Conservation (phyloP, 1,139 yeast species). For the Hansenula lynferdii region DNA sequence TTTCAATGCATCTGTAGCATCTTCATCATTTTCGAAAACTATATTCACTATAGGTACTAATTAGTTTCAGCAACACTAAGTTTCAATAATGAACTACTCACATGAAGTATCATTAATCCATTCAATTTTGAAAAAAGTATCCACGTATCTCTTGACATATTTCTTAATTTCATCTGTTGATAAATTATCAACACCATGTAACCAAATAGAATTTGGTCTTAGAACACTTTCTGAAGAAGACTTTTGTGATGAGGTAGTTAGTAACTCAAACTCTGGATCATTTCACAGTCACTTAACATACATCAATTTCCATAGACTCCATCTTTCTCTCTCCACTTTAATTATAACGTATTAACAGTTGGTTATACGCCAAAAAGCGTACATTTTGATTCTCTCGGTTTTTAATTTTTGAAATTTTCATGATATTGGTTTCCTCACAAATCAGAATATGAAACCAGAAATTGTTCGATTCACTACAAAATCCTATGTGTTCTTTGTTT, state of each 20-base stretch:
- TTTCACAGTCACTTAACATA: not conserved
- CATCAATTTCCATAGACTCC: constrained; percentile 4
- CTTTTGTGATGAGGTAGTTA: not conserved
- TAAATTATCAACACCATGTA: constrained; percentile 22
- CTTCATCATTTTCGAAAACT: constrained; percentile 17
- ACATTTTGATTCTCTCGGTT: too few species aligned
- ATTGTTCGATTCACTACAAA: too few species aligned
- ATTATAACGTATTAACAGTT: too few species aligned
- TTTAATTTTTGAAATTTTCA: too few species aligned
- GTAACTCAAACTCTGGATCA: not conserved
- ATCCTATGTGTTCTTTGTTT: too few species aligned
- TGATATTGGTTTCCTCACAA: too few species aligned
- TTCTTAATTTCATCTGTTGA: constrained; percentile 18
- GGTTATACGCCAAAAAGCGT: too few species aligned
- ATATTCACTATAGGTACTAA: constrained; percentile 13
- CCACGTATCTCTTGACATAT: constrained; percentile 13
- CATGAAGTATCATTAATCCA: constrained; percentile 22
- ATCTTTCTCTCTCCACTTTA: not conserved
- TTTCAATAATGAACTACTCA: constrained; percentile 8
- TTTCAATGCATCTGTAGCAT: constrained; percentile 11
- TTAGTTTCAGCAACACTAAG: not conserved
- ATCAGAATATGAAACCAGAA: too few species aligned
- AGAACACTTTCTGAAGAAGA: constrained; percentile 4
- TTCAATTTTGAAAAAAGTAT: constrained; percentile 17
- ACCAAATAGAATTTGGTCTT: constrained; percentile 18